A percentile compares a stretch with the other conserved stretches of the same genome.
Conservation (phyloP, 345 rosid genomes). For the Limnanthes douglasii region DNA sequence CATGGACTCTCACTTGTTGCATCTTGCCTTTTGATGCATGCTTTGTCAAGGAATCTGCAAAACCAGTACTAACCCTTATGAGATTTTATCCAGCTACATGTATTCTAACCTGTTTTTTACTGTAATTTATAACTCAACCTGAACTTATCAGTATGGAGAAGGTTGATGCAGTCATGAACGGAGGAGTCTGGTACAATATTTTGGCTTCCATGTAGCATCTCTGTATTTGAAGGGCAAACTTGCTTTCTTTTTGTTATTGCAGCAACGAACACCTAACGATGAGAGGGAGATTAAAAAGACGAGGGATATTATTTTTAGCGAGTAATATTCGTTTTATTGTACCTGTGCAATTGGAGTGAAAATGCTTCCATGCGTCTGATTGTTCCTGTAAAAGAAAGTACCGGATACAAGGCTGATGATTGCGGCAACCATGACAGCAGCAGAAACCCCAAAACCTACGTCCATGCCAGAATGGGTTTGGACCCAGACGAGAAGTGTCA, state of each 20-base stretch:
- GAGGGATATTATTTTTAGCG: no score
- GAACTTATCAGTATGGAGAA: slow-evolving; percentile 47
- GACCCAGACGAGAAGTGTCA: slow-evolving; percentile 82
- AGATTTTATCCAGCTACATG: no score
- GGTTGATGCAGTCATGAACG: slow-evolving; percentile 7
- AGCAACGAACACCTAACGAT: slow-evolving; percentile 66
- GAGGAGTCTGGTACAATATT: slow-evolving; percentile 11
- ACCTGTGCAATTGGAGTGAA: slow-evolving; percentile 88
- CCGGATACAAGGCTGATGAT: slow-evolving; percentile 54
- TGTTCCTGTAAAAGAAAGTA: slow-evolving; percentile 41
- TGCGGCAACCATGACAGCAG: slow-evolving; percentile 74
- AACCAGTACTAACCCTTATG: no score
- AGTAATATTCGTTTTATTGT: background rate
- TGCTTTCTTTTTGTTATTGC: slow-evolving; percentile 65
- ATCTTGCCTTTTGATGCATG: slow-evolving; percentile 55
- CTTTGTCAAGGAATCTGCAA: slow-evolving; percentile 81
- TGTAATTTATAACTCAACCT: slow-evolving; percentile 23
- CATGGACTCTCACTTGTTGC: slow-evolving; percentile 61
- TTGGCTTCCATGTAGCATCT: slow-evolving; percentile 39
- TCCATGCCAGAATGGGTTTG: slow-evolving; percentile 96
- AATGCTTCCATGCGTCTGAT: slow-evolving; percentile 61
- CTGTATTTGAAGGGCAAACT: slow-evolving; percentile 41
- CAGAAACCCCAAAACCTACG: slow-evolving; percentile 83
- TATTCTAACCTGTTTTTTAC: no score
- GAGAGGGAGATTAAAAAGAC: background rate